These are phyloP conservation scores for Saussurea involucrata DNA, from an alignment of 129 eudicot genomes.

Conservation along the genomic window DNA sequence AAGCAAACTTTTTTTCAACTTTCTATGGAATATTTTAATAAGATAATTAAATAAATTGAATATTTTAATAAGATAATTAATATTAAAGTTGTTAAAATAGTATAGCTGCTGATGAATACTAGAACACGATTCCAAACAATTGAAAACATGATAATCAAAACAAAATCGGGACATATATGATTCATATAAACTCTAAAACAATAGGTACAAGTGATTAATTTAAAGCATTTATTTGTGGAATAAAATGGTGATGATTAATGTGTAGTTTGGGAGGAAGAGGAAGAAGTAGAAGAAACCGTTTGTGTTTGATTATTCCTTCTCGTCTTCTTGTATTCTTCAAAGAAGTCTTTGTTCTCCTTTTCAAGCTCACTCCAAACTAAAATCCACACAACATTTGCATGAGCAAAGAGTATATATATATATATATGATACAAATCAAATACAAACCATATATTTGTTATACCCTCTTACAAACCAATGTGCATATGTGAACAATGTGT, in stretches of 20 bases:
- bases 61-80: too few relatives aligned
- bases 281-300: background rate
- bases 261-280: constrained; percentile 2
- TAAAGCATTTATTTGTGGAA: too few relatives aligned
- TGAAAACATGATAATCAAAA: background rate
- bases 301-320: constrained; percentile 17
- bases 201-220: background rate
- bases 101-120: too few relatives aligned
- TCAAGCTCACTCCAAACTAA: constrained; percentile 85
- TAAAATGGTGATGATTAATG: background rate
- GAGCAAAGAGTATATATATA: background rate
- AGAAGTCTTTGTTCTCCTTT: constrained; percentile 72
- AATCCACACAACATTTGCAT: constrained; percentile 11
- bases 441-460: too few relatives aligned
- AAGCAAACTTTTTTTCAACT: too few relatives aligned
- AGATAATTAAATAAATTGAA: too few relatives aligned
- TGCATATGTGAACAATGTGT: too few relatives aligned
- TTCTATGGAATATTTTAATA: too few relatives aligned
- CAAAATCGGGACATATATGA: background rate
- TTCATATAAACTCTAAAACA: background rate
- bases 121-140: background rate
- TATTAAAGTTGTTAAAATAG: too few relatives aligned
- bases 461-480: too few relatives aligned
- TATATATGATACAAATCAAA: too few relatives aligned
- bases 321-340: constrained; percentile 47